phyloP scores from a whole-genome alignment of 164 flowering plant genomes.

The Magnolia kwangsiensis region DNA sequence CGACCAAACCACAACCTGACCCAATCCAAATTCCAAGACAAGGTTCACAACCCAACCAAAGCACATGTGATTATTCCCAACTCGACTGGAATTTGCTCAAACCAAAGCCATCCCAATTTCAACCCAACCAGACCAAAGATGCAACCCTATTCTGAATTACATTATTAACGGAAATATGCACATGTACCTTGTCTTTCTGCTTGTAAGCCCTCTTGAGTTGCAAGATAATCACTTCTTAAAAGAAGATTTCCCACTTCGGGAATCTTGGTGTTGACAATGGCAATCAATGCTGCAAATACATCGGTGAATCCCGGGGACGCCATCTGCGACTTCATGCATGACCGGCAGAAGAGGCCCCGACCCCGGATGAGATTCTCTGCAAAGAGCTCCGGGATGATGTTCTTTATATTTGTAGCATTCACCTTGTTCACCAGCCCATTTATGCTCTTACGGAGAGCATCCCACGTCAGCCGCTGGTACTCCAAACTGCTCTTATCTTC shows the following conservation, averaged over 20 bases:
- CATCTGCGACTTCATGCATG: slow-evolving; percentile 97
- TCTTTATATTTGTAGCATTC: slow-evolving; percentile 79
- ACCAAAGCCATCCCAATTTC: too few species aligned
- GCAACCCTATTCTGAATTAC: too few species aligned
- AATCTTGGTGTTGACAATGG: slow-evolving; percentile 89
- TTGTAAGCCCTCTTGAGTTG: slow-evolving; percentile 95
- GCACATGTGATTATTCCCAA: too few species aligned
- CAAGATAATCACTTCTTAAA: slow-evolving; percentile 71
- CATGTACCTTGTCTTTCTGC: slow-evolving; percentile 81
- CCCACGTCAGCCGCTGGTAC: slow-evolving; percentile 94
- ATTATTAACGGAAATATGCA: too few species aligned
- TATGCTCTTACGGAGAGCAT: slow-evolving; percentile 89
- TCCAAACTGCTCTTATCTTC: slow-evolving; percentile 78
- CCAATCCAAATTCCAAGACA: too few species aligned
- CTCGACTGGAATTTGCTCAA: too few species aligned
- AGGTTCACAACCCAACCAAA: too few species aligned
- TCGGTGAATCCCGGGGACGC: slow-evolving; percentile 93
- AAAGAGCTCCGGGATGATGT: slow-evolving; percentile 85
- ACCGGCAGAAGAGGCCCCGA: slow-evolving; percentile 87
- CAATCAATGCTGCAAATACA: slow-evolving; percentile 89
- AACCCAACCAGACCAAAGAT: too few species aligned
- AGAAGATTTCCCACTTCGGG: slow-evolving; percentile 89
- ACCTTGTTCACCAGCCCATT: slow-evolving; percentile 96
- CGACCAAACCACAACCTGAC: too few species aligned
- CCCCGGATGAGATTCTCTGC: slow-evolving; percentile 87